Base-by-base conservation (phyloP, 495 filamentous ascomycete genomes). In the Xylaria scruposa region DNA sequence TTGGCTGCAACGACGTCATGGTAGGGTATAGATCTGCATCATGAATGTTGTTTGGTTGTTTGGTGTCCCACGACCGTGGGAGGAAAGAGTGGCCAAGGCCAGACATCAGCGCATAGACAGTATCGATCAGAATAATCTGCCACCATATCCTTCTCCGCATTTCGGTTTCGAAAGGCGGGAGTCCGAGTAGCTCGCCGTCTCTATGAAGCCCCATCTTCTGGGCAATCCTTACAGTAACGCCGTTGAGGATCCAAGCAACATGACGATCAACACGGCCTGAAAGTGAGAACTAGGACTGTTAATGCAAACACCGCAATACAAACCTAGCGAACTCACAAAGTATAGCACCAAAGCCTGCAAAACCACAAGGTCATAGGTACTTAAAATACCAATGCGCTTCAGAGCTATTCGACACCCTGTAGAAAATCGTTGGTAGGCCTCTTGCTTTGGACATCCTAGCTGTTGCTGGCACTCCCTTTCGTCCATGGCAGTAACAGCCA, bases 151-250 rank as follows among this genome's bases (percentile, higher is more conserved):
- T 84, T 65, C 91, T 85, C 21, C 91, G 85, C 77, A 91, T 90
- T 74, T 93, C 91, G 19, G 90, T 87, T 73, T 92, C 90, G 67
- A 89, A 88, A 3, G 90, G 86, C 5, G 85, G 74, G n/a, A 93
- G 86, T 0, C 89, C 88, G 70, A 93, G 88, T 19, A 86, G 82
- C 13, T 89, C 88, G 26, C 91, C 91, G 70, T 93, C 91, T 13
- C 90, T 87, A 75, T 93, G 91, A 1, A 93, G 83, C 0, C 91
- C 91, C 90, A 93, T 91, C 24, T 88, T 90, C 70, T 92, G 90
- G 0, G 91, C 91, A n/a, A 91, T 88, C 73, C 89, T 84, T 74
- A 91, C 85, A 12, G 86, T 85, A 12, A 90, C 80, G 29, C 90
- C 90, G 33, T 84, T 84, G 46, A 87, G 71, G 44, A 88, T 83